phyloP scores from a whole-genome alignment of 176 grass and related monocot species.

The Triticum monococcum region DNA sequence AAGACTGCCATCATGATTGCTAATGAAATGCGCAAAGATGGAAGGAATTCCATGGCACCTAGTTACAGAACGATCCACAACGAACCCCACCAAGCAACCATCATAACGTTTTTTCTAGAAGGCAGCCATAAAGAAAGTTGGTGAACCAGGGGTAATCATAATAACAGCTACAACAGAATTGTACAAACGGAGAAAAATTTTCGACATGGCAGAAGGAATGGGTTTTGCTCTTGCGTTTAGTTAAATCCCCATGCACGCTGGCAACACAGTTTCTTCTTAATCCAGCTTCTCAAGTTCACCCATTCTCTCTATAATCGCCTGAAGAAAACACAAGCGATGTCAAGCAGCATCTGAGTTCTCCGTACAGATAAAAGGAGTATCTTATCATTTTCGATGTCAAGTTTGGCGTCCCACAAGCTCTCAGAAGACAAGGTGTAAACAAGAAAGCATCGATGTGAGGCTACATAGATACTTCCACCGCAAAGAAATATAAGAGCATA shows the following conservation, averaged over 20 bases:
- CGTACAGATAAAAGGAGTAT: neutral
- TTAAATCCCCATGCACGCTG: neutral
- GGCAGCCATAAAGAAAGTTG: neutral
- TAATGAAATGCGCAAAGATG: neutral
- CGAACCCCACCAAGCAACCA: neutral
- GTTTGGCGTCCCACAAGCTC: neutral
- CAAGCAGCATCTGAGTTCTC: neutral
- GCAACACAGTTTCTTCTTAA: conserved; percentile 27
- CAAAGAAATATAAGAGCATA: too few relatives aligned
- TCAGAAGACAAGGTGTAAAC: neutral
- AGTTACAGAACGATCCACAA: neutral
- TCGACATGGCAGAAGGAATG: neutral
- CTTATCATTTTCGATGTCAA: neutral
- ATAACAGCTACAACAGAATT: conserved; percentile 43
- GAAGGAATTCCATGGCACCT: neutral
- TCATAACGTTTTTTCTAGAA: neutral
- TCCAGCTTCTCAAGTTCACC: conserved; percentile 63
- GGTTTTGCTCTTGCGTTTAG: neutral
- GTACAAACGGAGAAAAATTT: neutral
- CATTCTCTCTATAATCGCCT: conserved; percentile 71
- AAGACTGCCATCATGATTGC: neutral
- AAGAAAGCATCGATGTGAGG: neutral
- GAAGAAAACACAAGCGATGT: conserved; percentile 18
- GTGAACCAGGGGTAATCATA: neutral
- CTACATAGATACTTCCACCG: neutral